Percentiles rank a stretch among this genome's conserved stretches.
These are phyloP conservation scores for Jacaranda mimosifolia DNA, from an alignment of 257 asterid species.

Conservation along the genomic window DNA sequence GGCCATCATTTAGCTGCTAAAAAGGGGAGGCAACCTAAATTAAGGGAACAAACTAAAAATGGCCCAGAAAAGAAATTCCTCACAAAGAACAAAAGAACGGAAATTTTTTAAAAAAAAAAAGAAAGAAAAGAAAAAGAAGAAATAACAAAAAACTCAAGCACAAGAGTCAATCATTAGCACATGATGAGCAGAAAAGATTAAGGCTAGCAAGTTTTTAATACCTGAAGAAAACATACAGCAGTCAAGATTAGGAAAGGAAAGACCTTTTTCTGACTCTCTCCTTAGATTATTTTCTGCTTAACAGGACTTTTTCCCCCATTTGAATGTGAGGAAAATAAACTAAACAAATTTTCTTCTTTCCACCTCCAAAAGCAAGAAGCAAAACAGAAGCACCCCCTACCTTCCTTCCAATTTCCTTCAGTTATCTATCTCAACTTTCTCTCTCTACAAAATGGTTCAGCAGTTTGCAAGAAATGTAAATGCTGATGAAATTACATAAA, in stretches of 20 bases:
- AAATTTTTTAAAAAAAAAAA: too few species aligned
- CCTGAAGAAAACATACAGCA: conserved; percentile 40
- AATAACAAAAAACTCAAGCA: conserved; percentile 13
- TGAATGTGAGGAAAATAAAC: background rate
- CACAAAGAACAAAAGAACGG: background rate
- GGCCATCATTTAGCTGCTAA: conserved; percentile 31
- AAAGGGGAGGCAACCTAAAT: background rate
- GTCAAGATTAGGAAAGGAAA: conserved; percentile 22
- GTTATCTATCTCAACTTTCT: background rate
- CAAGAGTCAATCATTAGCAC: conserved; percentile 33
- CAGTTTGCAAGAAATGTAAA: conserved; percentile 26
- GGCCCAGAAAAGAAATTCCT: conserved; percentile 20
- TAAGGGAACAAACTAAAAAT: conserved; percentile 20
- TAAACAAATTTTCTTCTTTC: background rate
- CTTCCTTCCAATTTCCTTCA: conserved; percentile 19
- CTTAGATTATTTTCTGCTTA: conserved; percentile 26
- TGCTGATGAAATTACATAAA: conserved; percentile 19
- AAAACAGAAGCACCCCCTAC: conserved; percentile 24
- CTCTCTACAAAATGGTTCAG: conserved; percentile 19
- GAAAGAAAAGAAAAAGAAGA: background rate
- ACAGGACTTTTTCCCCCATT: conserved; percentile 14
- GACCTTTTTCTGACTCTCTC: conserved; percentile 27
- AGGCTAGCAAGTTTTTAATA: conserved; percentile 25
- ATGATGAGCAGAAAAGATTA: conserved; percentile 24
- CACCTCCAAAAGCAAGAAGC: background rate